Evolutionary conservation across 2,329 filamentous ascomycete genomes (phyloP).

Genomic region (Talaromyces sp.): DNA sequence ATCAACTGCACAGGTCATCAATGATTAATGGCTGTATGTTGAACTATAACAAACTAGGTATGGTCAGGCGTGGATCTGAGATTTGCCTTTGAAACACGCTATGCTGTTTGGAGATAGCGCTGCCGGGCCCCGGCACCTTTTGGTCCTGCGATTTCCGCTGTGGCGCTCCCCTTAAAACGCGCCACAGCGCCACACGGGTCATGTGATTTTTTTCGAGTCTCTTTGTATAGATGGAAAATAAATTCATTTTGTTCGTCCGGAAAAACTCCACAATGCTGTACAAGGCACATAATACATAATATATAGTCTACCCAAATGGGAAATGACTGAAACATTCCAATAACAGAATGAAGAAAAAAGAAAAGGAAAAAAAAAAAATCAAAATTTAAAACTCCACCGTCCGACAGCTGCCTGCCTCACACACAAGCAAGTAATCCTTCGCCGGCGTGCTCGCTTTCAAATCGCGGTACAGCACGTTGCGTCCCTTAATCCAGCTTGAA

Average conservation of each 20-base stretch:
- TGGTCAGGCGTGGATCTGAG: no score
- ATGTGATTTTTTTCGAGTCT: no score
- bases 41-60: no score
- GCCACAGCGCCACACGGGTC: no score
- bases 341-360: background rate
- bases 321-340: background rate
- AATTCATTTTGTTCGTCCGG: background rate
- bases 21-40: background rate
- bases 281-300: background rate
- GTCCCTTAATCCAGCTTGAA: constrained; percentile 32
- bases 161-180: background rate
- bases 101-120: background rate
- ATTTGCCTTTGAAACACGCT: no score
- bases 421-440: constrained; percentile 36
- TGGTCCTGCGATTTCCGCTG: background rate
- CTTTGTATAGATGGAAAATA: no score
- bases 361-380: background rate
- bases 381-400: constrained; percentile 25
- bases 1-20: no score
- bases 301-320: background rate
- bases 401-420: constrained; percentile 32
- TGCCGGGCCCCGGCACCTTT: background rate
- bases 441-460: constrained; percentile 26
- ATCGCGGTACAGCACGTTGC: constrained; percentile 34
- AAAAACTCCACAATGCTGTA: background rate